A percentile compares a stretch with the other conserved stretches of the same genome.
These are phyloP conservation scores for Zalaria obscura DNA, from an alignment of 2,329 filamentous ascomycete species.

Conservation along the genomic window DNA sequence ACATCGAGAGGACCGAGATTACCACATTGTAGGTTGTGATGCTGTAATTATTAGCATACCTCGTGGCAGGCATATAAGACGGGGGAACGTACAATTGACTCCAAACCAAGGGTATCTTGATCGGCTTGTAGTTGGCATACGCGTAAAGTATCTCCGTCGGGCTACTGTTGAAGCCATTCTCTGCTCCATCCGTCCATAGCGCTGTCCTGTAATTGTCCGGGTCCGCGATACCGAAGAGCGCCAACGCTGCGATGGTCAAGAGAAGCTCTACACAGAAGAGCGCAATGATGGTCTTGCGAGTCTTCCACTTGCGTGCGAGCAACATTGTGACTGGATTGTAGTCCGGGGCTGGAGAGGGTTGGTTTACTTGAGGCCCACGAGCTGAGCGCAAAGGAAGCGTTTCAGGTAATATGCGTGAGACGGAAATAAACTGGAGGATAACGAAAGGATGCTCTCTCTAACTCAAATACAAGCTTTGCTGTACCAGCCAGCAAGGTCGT, in stretches of 20 bases:
- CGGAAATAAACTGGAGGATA: background rate
- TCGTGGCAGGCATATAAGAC: background rate
- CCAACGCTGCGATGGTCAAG: conserved; percentile 49
- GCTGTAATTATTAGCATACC: conserved; percentile 28
- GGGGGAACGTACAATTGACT: conserved; percentile 45
- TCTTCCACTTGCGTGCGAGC: conserved; percentile 39
- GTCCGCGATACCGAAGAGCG: conserved; percentile 59
- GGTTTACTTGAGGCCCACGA: background rate
- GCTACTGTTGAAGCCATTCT: conserved; percentile 60
- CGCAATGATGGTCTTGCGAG: conserved; percentile 35
- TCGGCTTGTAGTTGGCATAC: conserved; percentile 53
- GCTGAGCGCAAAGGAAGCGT: background rate
- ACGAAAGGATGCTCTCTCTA: background rate
- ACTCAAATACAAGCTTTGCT: background rate
- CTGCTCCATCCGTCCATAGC: conserved; percentile 59
- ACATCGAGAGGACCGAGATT: conserved; percentile 61
- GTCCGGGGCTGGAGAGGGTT: background rate
- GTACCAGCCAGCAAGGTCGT: background rate
- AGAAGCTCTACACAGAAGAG: conserved; percentile 53
- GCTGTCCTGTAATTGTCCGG: conserved; percentile 58
- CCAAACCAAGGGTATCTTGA: conserved; percentile 57
- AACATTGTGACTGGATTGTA: conserved; percentile 4
- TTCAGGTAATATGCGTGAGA: background rate
- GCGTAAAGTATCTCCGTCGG: conserved; percentile 57
- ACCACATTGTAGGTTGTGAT: conserved; percentile 64